Conservation (phyloP, 306 rosid genomes). For the Morella rubra region DNA sequence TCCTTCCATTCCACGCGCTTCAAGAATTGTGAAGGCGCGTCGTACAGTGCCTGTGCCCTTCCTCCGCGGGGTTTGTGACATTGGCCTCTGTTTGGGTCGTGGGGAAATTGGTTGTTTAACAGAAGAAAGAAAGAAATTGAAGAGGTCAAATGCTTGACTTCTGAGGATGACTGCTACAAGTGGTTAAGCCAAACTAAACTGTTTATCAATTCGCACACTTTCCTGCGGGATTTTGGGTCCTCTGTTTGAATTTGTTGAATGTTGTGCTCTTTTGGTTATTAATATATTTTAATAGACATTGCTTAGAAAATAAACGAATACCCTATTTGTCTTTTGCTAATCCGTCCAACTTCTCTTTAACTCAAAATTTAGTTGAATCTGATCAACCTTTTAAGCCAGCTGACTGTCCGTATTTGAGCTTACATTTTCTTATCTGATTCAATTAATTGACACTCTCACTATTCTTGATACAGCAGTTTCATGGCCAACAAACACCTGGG, state of each 20-base stretch:
- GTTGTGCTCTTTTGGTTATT: not conserved
- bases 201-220: constrained; percentile 2
- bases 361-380: not conserved
- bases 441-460: constrained; percentile 17
- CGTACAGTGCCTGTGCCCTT: constrained; percentile 12
- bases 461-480: constrained; percentile 43
- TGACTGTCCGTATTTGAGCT: not conserved
- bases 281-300: too few relatives aligned
- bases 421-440: not conserved
- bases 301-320: not conserved
- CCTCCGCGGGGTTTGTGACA: not conserved
- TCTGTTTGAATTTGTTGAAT: not conserved
- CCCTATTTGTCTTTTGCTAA: not conserved
- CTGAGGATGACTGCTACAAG: not conserved
- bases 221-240: constrained; percentile 28
- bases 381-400: not conserved
- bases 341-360: not conserved
- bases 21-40: constrained; percentile 8
- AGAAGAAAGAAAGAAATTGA: not conserved
- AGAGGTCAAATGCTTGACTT: constrained; percentile 11
- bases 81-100: not conserved
- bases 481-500: constrained; percentile 47
- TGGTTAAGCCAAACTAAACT: not conserved
- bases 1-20: constrained; percentile 24
- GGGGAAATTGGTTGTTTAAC: not conserved